Base-by-base conservation (phyloP, 441 rosid species). In the Jatropha podagrica region DNA sequence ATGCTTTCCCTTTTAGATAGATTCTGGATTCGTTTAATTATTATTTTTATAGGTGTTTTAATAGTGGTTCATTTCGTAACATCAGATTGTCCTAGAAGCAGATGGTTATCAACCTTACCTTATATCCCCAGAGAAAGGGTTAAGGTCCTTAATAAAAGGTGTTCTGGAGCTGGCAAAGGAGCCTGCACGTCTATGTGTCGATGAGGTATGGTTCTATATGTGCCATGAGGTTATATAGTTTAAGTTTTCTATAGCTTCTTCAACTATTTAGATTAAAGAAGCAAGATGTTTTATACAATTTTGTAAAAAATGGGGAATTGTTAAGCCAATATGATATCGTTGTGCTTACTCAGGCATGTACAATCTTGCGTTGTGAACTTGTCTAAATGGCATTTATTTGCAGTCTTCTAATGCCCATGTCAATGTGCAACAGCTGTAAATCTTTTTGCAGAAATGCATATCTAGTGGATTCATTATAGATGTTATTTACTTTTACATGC, bases 41-140 rank as follows among this genome's bases (percentile, higher is more conserved):
- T 68, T 59, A 69, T 78, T 37, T 68, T 75, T 74, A 27, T 59
- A 37, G 62, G 38, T 78, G 66, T 38, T 40, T 80, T 75, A 41
- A 64, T 68, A 69, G 44, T 72, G 71, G 41, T 68, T 65, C 64
- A 60, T 78, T 81, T 81, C 26, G 66, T 74, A 73, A 66, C 38
- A 76, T 80, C 87, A 93, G 99, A 86, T 93, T 82, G 98, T 95
- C 68, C 81, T 95, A 73, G 98, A 95, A 81, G 97, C 98, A 52
- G 98, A 95, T 88, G 99, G 99, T 76, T 95, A 95, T 86, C 99
- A 95, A 82, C 99, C 99, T 15, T 95, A 95, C 85, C 96, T 95
- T 49, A 93, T 95, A 84, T 95, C 99, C 62, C 99, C 99, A 14
- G 99, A 95, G 87, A 95, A 95, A 83, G 99, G 99, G 73, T 81